Evolutionary conservation across 345 rosid genomes (phyloP).

Genomic region (Camelina sativa): DNA sequence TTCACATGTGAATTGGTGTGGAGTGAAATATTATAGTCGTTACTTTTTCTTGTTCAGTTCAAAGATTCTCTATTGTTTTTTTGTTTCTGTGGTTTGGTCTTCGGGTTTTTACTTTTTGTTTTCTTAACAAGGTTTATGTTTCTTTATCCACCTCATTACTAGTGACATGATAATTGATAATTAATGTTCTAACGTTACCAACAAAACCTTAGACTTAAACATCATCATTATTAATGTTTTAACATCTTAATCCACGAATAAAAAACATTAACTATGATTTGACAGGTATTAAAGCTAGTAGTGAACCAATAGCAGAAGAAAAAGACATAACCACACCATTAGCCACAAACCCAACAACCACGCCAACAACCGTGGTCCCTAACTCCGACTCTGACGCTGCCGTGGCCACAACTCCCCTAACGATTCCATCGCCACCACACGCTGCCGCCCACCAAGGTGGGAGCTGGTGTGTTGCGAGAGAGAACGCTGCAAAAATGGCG

Average conservation of each 20-base stretch:
- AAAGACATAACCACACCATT: constrained; percentile 47
- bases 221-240: constrained; percentile 25
- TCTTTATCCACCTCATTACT: background rate
- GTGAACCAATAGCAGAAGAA: constrained; percentile 36
- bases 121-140: background rate
- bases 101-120: background rate
- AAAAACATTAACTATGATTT: background rate
- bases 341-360: constrained; percentile 41
- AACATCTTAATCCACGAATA: constrained; percentile 21
- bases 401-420: constrained; percentile 41
- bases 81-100: constrained; percentile 29
- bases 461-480: constrained; percentile 87
- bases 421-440: constrained; percentile 37
- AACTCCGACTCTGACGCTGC: constrained; percentile 47
- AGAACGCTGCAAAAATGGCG: constrained; percentile 56
- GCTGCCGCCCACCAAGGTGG: constrained; percentile 11
- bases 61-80: constrained; percentile 46
- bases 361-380: constrained; percentile 27
- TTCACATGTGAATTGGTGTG: constrained; percentile 25
- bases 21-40: constrained; percentile 37
- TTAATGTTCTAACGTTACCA: constrained; percentile 26
- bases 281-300: constrained; percentile 36
- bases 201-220: constrained; percentile 21
- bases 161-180: constrained; percentile 25
- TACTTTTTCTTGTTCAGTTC: constrained; percentile 42